phyloP scores from a whole-genome alignment of 2,329 filamentous ascomycete species.

The Verticillium longisporum region DNA sequence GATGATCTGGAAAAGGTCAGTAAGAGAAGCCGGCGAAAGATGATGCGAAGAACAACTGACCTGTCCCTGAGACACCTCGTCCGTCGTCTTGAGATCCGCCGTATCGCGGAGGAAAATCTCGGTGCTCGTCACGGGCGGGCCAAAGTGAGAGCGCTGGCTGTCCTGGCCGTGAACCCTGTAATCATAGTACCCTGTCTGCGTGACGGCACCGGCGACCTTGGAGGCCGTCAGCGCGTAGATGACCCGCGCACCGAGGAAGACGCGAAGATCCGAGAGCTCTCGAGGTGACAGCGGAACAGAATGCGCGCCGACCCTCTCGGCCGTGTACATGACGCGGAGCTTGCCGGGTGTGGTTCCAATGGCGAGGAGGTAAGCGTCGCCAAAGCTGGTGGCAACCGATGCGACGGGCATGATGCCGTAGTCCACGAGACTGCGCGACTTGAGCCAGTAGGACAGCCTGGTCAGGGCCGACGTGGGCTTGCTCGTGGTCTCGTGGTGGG shows the following conservation, averaged over 20 bases:
- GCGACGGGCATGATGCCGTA: slow-evolving; percentile 68
- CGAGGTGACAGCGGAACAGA: slow-evolving; percentile 59
- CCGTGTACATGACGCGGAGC: slow-evolving; percentile 73
- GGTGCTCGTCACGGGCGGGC: slow-evolving; percentile 69
- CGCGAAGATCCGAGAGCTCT: slow-evolving; percentile 71
- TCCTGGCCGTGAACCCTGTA: slow-evolving; percentile 54
- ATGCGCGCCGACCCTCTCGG: slow-evolving; percentile 60
- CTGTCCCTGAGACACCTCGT: slow-evolving; percentile 55
- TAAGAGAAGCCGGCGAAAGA: slow-evolving; percentile 5
- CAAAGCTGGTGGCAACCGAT: slow-evolving; percentile 43
- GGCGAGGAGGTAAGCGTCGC: slow-evolving; percentile 43
- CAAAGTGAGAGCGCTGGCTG: slow-evolving; percentile 59
- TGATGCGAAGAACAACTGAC: slow-evolving; percentile 35
- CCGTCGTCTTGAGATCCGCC: slow-evolving; percentile 52
- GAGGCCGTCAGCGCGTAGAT: slow-evolving; percentile 79
- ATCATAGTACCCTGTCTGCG: slow-evolving; percentile 82
- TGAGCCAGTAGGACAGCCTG: slow-evolving; percentile 62
- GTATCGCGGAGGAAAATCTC: slow-evolving; percentile 70
- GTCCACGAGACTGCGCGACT: slow-evolving; percentile 61
- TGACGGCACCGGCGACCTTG: slow-evolving; percentile 80
- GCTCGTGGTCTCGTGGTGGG: slow-evolving; percentile 55
- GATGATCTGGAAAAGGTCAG: slow-evolving; percentile 45
- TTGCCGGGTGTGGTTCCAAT: slow-evolving; percentile 61
- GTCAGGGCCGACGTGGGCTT: slow-evolving; percentile 57
- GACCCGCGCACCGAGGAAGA: slow-evolving; percentile 73